Evolutionary conservation across 2,329 filamentous ascomycete species (phyloP).

Genomic region (Rosellinia necatrix): DNA sequence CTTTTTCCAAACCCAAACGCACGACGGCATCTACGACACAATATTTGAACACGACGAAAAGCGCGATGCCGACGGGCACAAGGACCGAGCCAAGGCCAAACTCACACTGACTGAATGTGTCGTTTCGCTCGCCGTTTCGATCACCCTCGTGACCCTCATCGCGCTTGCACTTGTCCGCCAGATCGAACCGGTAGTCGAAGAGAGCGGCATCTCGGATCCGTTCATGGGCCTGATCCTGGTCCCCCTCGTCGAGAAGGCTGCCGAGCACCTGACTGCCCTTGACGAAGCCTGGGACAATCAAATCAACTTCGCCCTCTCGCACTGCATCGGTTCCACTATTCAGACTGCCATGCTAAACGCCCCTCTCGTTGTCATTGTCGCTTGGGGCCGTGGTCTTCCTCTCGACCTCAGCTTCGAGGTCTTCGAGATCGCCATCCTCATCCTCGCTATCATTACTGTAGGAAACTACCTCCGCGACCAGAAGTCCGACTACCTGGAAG

Average conservation of each 20-base stretch:
- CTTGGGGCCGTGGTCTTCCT: constrained; percentile 72
- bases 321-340: constrained; percentile 84
- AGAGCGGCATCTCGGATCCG: constrained; percentile 53
- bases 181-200: constrained; percentile 63
- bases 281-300: constrained; percentile 84
- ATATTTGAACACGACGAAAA: constrained; percentile 74
- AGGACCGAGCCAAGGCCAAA: constrained; percentile 66
- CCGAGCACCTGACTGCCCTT: constrained; percentile 81
- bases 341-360: constrained; percentile 90
- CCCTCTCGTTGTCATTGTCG: constrained; percentile 80
- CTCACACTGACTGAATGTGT: constrained; percentile 76
- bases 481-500: constrained; percentile 90
- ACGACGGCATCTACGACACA: constrained; percentile 77
- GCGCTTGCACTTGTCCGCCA: constrained; percentile 75
- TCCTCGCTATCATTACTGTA: constrained; percentile 83
- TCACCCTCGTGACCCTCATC: constrained; percentile 73
- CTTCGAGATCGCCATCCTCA: constrained; percentile 81
- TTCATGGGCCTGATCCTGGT: constrained; percentile 76
- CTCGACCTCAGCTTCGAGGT: constrained; percentile 87
- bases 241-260: constrained; percentile 82
- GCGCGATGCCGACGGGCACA: constrained; percentile 65
- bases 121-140: constrained; percentile 65
- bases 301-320: constrained; percentile 84
- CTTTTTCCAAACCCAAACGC: constrained; percentile 75
- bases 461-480: constrained; percentile 86